Base-by-base conservation (phyloP, 805 yeast genomes). In the Sugiyamaella americana region DNA sequence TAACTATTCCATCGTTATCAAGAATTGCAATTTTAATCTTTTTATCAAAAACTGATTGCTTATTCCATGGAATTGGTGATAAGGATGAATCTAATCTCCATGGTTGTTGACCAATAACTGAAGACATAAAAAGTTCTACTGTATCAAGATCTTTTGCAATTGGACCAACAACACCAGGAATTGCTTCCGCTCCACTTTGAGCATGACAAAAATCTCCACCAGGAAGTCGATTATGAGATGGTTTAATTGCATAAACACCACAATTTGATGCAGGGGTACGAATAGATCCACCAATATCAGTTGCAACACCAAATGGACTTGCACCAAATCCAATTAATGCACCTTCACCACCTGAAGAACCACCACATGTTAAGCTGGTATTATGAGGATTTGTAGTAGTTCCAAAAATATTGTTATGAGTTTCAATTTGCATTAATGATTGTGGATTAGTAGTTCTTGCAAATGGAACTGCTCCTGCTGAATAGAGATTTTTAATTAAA, bases 341-440 rank as follows among this genome's bases (percentile, higher is more conserved):
- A 17, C 73, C 77, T 44, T 75, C 81, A 41, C 81, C 81, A 5
- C 79, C 79, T 5, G 78, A 70, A 3, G 78, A 72, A 1, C 81
- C 81, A 40, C 81, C 80, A 19, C 24, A 19, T 10, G 45, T 42
- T 23, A 42, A 40, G 13, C n/a, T 18, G 8, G 26, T 5, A 19
- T 42, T 42, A 36, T 42, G 43, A 4, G 45, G 45, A 13, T 42
- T 42, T 19, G 32, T 42, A 13, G 45, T 42, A 16, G 40, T 34
- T 11, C 45, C 45, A 32, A 20, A 42, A 4, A 42, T 32, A 11
- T 30, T 24, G 8, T 16, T 32, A 42, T 42, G 39, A 4, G 45
- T 30, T 22, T 42, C 45, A 32, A 42, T 42, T 5, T 42, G 45
- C 73, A 73, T 68, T 71, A 73, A 66, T 2, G 76, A 73, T 34